Evolutionary conservation across 225 moss, liverwort and hornwort genomes (phyloP), one percentile per base, ranked within the genome.

Genomic region (Polytrichum formosum): DNA sequence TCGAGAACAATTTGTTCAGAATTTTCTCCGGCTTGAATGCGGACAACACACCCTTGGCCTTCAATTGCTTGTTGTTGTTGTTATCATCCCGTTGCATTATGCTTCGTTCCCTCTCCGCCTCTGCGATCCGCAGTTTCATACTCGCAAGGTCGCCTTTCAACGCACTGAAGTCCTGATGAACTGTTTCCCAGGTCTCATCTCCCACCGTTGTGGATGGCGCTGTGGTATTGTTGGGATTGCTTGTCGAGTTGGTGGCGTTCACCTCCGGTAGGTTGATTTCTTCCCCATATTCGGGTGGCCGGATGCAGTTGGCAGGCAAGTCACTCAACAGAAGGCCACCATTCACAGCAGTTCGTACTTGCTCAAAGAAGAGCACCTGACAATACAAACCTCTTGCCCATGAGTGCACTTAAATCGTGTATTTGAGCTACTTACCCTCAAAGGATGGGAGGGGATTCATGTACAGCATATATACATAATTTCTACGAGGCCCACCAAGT

Each of bases 311-410:
- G 53, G 71, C 80, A 1, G 88, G 84, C 28, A 81, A 64, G 72
- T 95, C 92, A 66, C 85, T 84, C 5, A 84, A 62, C 59, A 87
- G 69, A 29, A 95, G 66, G 8, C 95, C 92, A 26, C 92, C 87
- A n/a, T 84, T 85, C 63, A 90, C 79, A 28, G 92, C 91, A 23
- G 88, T 87, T 17, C 93, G 80, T 54, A 93, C 88, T 82, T 93
- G 93, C 80, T 95, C 95, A 78, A 95, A 95, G 71, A 93, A 95
- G 1, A 95, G 85, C 64, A 95, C 95, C 82, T 95, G 86, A 46
- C 16, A 46, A 46, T 60, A 54, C 67, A 46, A 67, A 66, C 65
- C 21, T 46, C 22, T 17, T 17, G 3, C 23, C 17, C 27, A 63
- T 63, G n/a, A 60, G 59, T 21, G 20, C 46, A 46, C 46, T 13